Evolutionary conservation across 768 basidiomycete genomes (phyloP).

Genomic region (Clitopilus hobsonii): DNA sequence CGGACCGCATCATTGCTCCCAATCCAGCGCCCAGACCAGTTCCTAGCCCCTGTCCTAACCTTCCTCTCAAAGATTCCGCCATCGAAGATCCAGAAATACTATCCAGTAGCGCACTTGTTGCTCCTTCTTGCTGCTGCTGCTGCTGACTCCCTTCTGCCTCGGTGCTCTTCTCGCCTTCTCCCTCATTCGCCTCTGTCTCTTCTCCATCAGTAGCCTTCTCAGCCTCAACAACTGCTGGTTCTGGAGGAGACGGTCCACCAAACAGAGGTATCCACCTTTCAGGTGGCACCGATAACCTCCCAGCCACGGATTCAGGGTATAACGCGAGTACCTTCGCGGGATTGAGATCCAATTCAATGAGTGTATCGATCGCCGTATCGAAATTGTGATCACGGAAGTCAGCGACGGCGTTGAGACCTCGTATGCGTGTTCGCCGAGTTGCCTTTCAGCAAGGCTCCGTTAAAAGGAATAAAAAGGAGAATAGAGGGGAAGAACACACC

Average conservation of each 20-base stretch:
- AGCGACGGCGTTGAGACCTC: conserved; percentile 73
- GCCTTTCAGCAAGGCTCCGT: conserved; percentile 31
- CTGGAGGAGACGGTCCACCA: conserved; percentile 56
- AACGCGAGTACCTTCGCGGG: conserved; percentile 92
- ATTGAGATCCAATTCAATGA: conserved; percentile 85
- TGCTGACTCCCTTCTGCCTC: no score
- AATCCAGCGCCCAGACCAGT: conserved; percentile 31
- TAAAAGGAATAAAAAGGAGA: background rate
- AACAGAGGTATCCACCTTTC: conserved; percentile 80
- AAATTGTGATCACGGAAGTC: conserved; percentile 68
- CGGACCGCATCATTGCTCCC: conserved; percentile 41
- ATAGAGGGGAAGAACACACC: conserved; percentile 35
- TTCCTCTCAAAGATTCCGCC: conserved; percentile 40
- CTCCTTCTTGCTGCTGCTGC: conserved; percentile 15
- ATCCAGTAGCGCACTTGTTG: conserved; percentile 29
- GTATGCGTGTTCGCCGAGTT: conserved; percentile 52
- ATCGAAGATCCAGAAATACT: conserved; percentile 21
- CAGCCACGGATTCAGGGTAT: conserved; percentile 79
- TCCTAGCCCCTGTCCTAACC: conserved; percentile 33
- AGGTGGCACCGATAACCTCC: conserved; percentile 64
- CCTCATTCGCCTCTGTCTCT: conserved; percentile 12
- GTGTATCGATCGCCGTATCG: conserved; percentile 78
- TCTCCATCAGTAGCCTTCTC: conserved; percentile 18
- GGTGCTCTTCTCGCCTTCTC: conserved; percentile 6
- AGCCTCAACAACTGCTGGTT: conserved; percentile 18